phyloP scores from a whole-genome alignment of 345 rosid species.

The Populus euphratica region DNA sequence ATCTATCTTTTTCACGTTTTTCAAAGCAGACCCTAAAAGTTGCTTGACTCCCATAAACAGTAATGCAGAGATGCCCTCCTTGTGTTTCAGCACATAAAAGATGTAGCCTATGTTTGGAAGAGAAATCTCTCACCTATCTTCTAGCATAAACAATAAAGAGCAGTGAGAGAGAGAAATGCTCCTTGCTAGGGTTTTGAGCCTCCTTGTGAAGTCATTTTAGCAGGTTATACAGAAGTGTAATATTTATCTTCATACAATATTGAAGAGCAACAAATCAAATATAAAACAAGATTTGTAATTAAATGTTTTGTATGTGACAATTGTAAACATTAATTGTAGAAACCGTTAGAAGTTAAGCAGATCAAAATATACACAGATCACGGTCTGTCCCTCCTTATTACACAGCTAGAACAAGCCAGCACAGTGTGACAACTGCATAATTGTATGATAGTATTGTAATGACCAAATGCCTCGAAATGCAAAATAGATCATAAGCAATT shows the following conservation, averaged over 20 bases:
- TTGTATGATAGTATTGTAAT: background rate
- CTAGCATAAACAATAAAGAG: background rate
- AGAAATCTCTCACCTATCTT: conserved; percentile 14
- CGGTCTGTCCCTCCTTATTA: background rate
- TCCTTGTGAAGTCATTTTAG: background rate
- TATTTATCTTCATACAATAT: background rate
- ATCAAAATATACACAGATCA: background rate
- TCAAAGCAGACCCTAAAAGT: conserved; percentile 18
- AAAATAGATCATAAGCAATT: background rate
- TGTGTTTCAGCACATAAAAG: conserved; percentile 28
- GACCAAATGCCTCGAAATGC: background rate
- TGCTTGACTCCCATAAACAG: conserved; percentile 34
- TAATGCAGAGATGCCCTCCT: conserved; percentile 27
- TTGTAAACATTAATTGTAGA: background rate
- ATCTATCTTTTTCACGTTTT: conserved; percentile 19
- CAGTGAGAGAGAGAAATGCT: background rate
- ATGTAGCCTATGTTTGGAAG: conserved; percentile 16
- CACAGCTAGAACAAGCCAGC: background rate
- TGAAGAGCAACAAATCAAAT: background rate
- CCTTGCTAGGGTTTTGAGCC: conserved; percentile 25
- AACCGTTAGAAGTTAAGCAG: background rate
- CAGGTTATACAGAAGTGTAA: background rate
- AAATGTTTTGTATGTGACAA: background rate
- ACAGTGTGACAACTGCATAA: background rate
- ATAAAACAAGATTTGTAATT: background rate